phyloP scores from a whole-genome alignment of 73 alveolate genomes.

The Stentor coeruleus region DNA sequence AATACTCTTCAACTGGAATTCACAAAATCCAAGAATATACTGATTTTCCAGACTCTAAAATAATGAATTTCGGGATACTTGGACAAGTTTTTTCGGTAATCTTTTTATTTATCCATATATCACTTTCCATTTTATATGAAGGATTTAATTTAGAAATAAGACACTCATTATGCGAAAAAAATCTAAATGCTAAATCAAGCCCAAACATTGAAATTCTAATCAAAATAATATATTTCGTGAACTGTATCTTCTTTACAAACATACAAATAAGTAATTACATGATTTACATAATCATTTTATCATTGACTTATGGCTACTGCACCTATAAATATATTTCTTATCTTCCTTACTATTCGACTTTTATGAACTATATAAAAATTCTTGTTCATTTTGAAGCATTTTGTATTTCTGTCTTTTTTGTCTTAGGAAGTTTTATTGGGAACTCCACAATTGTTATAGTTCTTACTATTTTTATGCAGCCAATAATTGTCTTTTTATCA shows the following conservation, averaged over 20 bases:
- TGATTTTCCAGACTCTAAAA: too few species aligned
- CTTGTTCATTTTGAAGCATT: background rate
- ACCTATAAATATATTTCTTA: too few species aligned
- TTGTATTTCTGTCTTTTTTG: background rate
- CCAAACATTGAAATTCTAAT: background rate
- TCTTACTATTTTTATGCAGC: background rate
- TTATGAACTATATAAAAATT: background rate
- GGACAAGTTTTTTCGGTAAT: too few species aligned
- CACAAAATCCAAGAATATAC: too few species aligned
- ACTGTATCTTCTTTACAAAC: background rate
- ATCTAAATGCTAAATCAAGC: background rate
- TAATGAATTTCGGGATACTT: too few species aligned
- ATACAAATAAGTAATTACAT: background rate
- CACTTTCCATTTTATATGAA: too few species aligned
- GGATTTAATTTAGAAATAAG: background rate
- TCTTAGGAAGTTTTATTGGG: background rate
- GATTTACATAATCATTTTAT: background rate
- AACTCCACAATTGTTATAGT: background rate
- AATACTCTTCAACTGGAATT: too few species aligned
- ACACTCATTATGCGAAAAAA: background rate
- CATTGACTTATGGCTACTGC: background rate
- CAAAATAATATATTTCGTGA: background rate
- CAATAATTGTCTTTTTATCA: too few species aligned
- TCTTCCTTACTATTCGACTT: background rate
- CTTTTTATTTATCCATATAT: too few species aligned